Evolutionary conservation across 345 rosid species (phyloP).

Genomic region (Dipteronia dyeriana): DNA sequence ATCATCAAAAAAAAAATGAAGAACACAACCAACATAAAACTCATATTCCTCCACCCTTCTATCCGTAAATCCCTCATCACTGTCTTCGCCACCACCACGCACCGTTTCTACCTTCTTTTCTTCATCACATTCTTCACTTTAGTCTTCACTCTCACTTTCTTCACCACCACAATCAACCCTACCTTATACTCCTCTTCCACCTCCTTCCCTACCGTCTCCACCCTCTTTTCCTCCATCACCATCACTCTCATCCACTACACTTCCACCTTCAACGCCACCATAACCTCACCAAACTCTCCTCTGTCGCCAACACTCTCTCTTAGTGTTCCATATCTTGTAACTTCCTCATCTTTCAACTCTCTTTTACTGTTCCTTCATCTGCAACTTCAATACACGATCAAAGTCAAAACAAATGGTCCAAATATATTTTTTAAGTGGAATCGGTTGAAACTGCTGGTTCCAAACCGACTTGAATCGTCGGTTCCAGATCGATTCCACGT

Average conservation of each 20-base stretch:
- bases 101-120: slow-evolving; percentile 59
- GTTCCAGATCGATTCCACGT: too few relatives aligned
- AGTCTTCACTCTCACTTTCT: slow-evolving; percentile 67
- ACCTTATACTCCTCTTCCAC: slow-evolving; percentile 10
- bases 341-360: slow-evolving; percentile 69
- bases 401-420: too few relatives aligned
- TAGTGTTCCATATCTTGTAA: slow-evolving; percentile 48
- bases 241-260: slow-evolving; percentile 77
- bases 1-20: slow-evolving; percentile 36
- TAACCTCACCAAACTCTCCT: slow-evolving; percentile 67
- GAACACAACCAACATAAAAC: slow-evolving; percentile 56
- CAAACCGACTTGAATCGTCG: too few relatives aligned
- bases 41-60: slow-evolving; percentile 73
- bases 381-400: neutral
- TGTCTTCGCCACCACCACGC: slow-evolving; percentile 8
- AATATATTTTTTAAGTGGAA: too few relatives aligned
- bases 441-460: too few relatives aligned
- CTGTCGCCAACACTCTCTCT: slow-evolving; percentile 48
- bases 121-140: slow-evolving; percentile 63
- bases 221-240: slow-evolving; percentile 45
- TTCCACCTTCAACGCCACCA: slow-evolving; percentile 51
- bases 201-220: slow-evolving; percentile 32
- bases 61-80: slow-evolving; percentile 49
- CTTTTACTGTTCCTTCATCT: slow-evolving; percentile 65
- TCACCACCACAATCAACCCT: slow-evolving; percentile 42